A percentile compares a stretch with the other conserved stretches of the same genome.
These are phyloP conservation scores for Crithidia bombi DNA, from an alignment of 208 protist genomes.

Conservation along the genomic window DNA sequence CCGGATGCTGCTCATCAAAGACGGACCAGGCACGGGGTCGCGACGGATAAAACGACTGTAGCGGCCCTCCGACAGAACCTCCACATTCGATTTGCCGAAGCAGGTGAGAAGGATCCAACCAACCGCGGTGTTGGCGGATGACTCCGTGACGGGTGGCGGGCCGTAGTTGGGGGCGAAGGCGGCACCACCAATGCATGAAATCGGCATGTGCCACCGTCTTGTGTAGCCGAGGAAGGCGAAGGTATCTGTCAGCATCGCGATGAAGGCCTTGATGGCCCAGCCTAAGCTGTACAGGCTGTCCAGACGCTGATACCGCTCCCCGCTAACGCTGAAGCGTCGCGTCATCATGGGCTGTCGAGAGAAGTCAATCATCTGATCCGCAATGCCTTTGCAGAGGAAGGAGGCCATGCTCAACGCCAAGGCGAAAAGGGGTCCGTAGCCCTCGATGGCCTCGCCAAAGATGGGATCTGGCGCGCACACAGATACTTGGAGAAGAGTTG, in stretches of 20 bases:
- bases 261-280: conserved; percentile 73
- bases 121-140: conserved; percentile 38
- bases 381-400: conserved; percentile 63
- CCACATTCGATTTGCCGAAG: conserved; percentile 68
- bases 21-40: conserved; percentile 44
- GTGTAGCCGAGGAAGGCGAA: conserved; percentile 73
- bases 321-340: conserved; percentile 41
- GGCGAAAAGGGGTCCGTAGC: conserved; percentile 42
- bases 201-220: conserved; percentile 73
- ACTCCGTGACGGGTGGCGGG: conserved; percentile 43
- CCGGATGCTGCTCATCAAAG: conserved; percentile 76
- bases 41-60: conserved; percentile 75
- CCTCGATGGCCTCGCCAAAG: conserved; percentile 47
- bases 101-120: conserved; percentile 59
- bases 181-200: conserved; percentile 49
- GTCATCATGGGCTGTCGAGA: conserved; percentile 55
- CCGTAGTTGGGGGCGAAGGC: conserved; percentile 52
- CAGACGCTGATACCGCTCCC: conserved; percentile 60
- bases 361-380: conserved; percentile 47
- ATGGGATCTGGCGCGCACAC: conserved; percentile 42
- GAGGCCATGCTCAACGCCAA: conserved; percentile 48
- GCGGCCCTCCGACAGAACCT: conserved; percentile 79
- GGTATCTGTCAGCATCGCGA: conserved; percentile 61
- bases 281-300: conserved; percentile 41
- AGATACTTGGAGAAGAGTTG: conserved; percentile 38